phyloP scores from a whole-genome alignment of 2,329 filamentous ascomycete genomes.

The Beauveria sp. region DNA sequence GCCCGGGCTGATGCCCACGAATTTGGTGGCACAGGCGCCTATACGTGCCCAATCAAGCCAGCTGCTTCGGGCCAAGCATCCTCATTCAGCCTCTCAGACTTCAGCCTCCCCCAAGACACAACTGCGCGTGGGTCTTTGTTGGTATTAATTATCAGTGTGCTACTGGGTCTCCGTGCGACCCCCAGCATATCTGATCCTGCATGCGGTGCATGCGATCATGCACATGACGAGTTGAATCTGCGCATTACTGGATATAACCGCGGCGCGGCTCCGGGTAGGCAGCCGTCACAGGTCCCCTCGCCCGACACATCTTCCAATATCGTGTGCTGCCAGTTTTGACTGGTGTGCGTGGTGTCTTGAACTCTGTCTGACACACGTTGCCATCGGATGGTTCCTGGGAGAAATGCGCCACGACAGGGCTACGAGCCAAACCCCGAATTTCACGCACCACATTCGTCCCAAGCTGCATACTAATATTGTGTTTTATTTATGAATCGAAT shows the following conservation, averaged over 20 bases:
- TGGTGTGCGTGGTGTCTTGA: not conserved
- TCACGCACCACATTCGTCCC: not conserved
- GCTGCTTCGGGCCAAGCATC: not conserved
- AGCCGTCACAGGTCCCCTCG: not conserved
- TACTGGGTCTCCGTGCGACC: not conserved
- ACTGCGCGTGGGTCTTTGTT: not conserved
- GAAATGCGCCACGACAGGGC: not conserved
- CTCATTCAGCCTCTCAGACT: not conserved
- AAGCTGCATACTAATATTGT: not conserved
- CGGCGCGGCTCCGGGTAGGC: not conserved
- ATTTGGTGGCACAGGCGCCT: not conserved
- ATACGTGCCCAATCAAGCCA: not conserved
- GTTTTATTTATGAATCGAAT: not conserved
- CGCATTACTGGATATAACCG: not conserved
- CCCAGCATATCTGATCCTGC: constrained; percentile 2
- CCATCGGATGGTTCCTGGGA: not conserved
- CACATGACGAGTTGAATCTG: not conserved
- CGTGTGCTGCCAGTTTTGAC: not conserved
- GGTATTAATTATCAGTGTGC: not conserved
- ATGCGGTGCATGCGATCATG: not conserved
- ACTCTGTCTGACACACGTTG: not conserved
- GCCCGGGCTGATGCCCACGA: no score
- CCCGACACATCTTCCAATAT: not conserved
- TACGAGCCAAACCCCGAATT: not conserved
- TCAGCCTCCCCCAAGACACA: not conserved